These are phyloP conservation scores for Starmerella sirachaensis DNA, from an alignment of 805 yeast species.

Conservation along the genomic window DNA sequence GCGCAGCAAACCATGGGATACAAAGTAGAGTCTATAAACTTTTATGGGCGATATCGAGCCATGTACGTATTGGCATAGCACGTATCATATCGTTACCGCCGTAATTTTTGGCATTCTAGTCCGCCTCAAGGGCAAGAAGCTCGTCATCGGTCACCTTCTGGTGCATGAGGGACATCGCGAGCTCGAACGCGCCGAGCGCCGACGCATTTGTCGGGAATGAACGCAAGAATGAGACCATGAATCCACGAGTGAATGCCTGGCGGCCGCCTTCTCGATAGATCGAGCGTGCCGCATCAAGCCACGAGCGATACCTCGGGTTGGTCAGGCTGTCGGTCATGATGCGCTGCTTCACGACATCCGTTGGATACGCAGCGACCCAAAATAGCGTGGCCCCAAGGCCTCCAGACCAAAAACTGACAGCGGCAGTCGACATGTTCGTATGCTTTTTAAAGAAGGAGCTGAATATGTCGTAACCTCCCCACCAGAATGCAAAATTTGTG, in stretches of 20 bases:
- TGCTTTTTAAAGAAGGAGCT: constrained; percentile 55
- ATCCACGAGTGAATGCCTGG: constrained; percentile 68
- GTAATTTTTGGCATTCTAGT: background rate
- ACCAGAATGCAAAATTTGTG: constrained; percentile 78
- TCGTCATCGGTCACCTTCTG: constrained; percentile 1
- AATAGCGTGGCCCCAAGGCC: constrained; percentile 70
- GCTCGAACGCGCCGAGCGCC: constrained; percentile 80
- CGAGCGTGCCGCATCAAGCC: constrained; percentile 58
- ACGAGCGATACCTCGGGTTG: constrained; percentile 57
- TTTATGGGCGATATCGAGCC: background rate
- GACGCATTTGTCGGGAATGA: constrained; percentile 93
- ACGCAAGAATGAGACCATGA: constrained; percentile 60
- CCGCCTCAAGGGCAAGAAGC: constrained; percentile 7
- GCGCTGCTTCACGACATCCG: constrained; percentile 78
- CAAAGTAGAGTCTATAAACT: background rate
- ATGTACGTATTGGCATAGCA: too few species aligned
- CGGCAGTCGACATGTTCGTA: constrained; percentile 53
- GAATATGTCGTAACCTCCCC: constrained; percentile 83
- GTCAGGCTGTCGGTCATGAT: constrained; percentile 68
- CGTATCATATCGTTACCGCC: background rate
- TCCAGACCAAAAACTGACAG: constrained; percentile 84
- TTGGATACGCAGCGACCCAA: constrained; percentile 83
- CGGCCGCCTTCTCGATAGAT: constrained; percentile 51
- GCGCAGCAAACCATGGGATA: constrained; percentile 72
- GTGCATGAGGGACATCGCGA: constrained; percentile 40